phyloP scores from a whole-genome alignment of 768 basidiomycete species.

The Amanita phalloides region DNA sequence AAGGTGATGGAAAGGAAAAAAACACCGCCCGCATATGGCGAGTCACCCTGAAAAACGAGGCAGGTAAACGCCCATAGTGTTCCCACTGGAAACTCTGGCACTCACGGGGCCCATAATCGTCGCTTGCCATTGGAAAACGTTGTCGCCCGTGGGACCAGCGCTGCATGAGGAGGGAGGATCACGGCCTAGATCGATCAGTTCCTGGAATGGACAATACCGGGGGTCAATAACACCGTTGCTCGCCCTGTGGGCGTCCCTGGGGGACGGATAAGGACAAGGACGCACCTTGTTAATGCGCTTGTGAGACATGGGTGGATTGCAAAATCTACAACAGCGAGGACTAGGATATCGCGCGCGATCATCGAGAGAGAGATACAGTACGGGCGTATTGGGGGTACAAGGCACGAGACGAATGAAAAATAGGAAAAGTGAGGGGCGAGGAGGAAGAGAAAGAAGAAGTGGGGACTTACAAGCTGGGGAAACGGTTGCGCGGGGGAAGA shows the following conservation, averaged over 20 bases:
- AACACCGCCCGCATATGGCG: slow-evolving; percentile 97
- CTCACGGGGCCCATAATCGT: slow-evolving; percentile 99
- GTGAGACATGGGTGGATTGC: slow-evolving; percentile 64
- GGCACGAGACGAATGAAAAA: neutral
- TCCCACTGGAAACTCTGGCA: slow-evolving; percentile 10
- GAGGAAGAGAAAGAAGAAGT: slow-evolving; percentile 8
- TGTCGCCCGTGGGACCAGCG: slow-evolving; percentile 94
- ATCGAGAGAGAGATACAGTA: slow-evolving; percentile 3
- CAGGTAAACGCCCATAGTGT: slow-evolving; percentile 16
- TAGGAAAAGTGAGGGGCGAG: neutral
- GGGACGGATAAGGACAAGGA: slow-evolving; percentile 5
- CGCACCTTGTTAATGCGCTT: slow-evolving; percentile 99
- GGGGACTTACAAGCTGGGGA: slow-evolving; percentile 22
- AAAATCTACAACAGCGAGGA: slow-evolving; percentile 17
- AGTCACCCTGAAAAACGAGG: slow-evolving; percentile 62
- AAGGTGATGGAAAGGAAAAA: slow-evolving; percentile 95
- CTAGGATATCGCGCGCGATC: slow-evolving; percentile 33
- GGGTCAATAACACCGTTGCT: slow-evolving; percentile 2
- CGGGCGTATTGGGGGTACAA: neutral
- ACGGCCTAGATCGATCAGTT: slow-evolving; percentile 97
- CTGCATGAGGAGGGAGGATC: slow-evolving; percentile 99
- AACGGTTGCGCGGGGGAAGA: slow-evolving; percentile 14
- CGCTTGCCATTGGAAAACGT: slow-evolving; percentile 99
- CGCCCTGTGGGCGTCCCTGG: slow-evolving; percentile 9
- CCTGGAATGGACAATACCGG: slow-evolving; percentile 40